Percentiles rank a stretch among this genome's conserved stretches.
phyloP scores from a whole-genome alignment of 805 yeast species.

The Ogataea corticis region DNA sequence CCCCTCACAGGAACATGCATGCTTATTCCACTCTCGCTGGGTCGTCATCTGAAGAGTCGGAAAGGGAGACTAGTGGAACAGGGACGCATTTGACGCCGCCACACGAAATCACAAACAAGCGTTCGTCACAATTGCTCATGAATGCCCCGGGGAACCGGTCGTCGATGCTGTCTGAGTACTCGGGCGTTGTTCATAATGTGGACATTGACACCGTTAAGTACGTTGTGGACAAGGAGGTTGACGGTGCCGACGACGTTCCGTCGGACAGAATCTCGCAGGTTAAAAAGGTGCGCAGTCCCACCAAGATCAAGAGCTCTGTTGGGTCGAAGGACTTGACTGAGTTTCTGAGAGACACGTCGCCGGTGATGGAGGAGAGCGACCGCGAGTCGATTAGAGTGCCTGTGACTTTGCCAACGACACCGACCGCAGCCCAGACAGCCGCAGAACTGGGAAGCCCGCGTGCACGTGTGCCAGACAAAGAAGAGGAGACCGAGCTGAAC shows the following conservation, averaged over 20 bases:
- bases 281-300: constrained; percentile 17
- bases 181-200: constrained; percentile 39
- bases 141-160: constrained; percentile 28
- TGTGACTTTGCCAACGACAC: constrained; percentile 22
- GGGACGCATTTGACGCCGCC: constrained; percentile 1
- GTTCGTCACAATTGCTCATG: constrained; percentile 7
- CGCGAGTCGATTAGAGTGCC: constrained; percentile 24
- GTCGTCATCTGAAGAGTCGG: constrained; percentile 3
- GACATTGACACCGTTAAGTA: constrained; percentile 36
- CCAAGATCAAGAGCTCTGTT: constrained; percentile 16
- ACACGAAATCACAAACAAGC: constrained; percentile 3
- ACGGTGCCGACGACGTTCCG: constrained; percentile 13
- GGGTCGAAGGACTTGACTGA: constrained; percentile 16
- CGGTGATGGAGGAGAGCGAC: constrained; percentile 23
- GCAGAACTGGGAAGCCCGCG: not conserved
- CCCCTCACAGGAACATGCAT: constrained; percentile 11
- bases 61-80: not conserved
- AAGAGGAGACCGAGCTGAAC: constrained; percentile 26
- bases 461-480: constrained; percentile 26
- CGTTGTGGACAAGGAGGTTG: constrained; percentile 27
- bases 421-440: not conserved
- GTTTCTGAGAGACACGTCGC: constrained; percentile 15
- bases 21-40: constrained; percentile 7
- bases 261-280: constrained; percentile 22
- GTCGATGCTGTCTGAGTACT: constrained; percentile 37